phyloP scores from a whole-genome alignment of 441 rosid species.

The Erysimum cheiri region DNA sequence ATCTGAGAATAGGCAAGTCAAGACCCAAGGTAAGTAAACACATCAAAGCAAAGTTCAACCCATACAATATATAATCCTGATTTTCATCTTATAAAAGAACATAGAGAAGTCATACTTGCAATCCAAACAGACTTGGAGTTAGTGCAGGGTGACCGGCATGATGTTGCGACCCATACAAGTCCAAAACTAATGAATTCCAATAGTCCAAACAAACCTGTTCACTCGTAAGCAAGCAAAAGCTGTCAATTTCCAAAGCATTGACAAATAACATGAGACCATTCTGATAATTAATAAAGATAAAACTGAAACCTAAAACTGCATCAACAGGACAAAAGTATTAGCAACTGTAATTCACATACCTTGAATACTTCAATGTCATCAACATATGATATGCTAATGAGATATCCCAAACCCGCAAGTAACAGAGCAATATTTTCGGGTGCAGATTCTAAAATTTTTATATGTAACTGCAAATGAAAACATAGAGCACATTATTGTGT shows the following conservation, averaged over 20 bases:
- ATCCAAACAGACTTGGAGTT: slow-evolving; percentile 78
- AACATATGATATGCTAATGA: slow-evolving; percentile 87
- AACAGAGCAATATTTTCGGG: slow-evolving; percentile 72
- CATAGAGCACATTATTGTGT: background rate
- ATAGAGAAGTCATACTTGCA: slow-evolving; percentile 60
- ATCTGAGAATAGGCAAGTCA: slow-evolving; percentile 54
- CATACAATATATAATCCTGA: slow-evolving; percentile 7
- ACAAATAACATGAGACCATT: slow-evolving; percentile 16
- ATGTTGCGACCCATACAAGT: slow-evolving; percentile 84
- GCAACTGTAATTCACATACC: slow-evolving; percentile 52
- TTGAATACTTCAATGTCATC: slow-evolving; percentile 99
- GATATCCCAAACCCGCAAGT: slow-evolving; percentile 89
- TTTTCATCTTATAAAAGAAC: slow-evolving; percentile 13
- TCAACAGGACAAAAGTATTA: slow-evolving; percentile 14
- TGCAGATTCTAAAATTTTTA: slow-evolving; percentile 75
- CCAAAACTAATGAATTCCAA: slow-evolving; percentile 92
- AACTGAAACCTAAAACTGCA: slow-evolving; percentile 6
- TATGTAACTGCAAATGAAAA: slow-evolving; percentile 72
- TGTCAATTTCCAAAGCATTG: slow-evolving; percentile 25
- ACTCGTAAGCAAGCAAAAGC: slow-evolving; percentile 37
- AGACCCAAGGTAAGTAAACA: slow-evolving; percentile 37
- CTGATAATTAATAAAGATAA: background rate
- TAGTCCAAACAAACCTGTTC: slow-evolving; percentile 98
- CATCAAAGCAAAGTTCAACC: slow-evolving; percentile 17
- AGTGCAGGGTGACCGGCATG: slow-evolving; percentile 86